These are phyloP conservation scores for Acacia pycnantha DNA, from an alignment of 331 rosid species.

Conservation along the genomic window DNA sequence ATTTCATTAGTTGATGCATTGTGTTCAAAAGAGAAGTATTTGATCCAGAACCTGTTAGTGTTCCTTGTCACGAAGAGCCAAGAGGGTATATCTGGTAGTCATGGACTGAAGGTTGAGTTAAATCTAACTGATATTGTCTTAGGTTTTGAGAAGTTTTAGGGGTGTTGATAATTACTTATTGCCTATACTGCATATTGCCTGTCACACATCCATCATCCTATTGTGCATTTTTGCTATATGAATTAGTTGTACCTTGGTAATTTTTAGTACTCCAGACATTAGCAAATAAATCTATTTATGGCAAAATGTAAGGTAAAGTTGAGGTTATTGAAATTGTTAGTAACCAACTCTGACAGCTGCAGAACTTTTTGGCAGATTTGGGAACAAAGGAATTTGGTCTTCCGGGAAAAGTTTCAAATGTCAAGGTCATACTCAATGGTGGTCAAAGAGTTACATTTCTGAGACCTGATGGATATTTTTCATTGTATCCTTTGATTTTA, in stretches of 20 bases:
- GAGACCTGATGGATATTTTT: conserved; percentile 95
- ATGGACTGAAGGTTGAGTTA: conserved; percentile 1
- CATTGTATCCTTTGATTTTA: conserved; percentile 81
- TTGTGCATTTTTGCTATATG: not conserved
- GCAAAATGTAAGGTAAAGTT: not conserved
- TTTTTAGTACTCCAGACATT: not conserved
- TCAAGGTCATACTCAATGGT: conserved; percentile 89
- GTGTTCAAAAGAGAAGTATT: not conserved
- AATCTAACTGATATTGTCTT: not conserved
- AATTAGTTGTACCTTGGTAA: conserved; percentile 19
- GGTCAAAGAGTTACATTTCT: conserved; percentile 87
- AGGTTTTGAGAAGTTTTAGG: not conserved
- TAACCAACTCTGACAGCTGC: not conserved
- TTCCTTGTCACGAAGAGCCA: conserved; percentile 3
- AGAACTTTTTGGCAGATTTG: conserved; percentile 47
- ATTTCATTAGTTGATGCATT: not conserved
- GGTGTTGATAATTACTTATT: conserved; percentile 11
- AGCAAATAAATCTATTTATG: not conserved
- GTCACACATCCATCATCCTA: conserved; percentile 6
- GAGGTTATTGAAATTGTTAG: not conserved
- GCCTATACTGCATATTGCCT: not conserved
- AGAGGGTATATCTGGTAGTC: not conserved
- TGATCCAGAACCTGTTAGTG: not conserved
- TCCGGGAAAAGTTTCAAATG: conserved; percentile 72
- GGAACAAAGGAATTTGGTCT: conserved; percentile 62